These are phyloP conservation scores for Amanita molliuscula DNA, from an alignment of 768 basidiomycete genomes.

Conservation along the genomic window DNA sequence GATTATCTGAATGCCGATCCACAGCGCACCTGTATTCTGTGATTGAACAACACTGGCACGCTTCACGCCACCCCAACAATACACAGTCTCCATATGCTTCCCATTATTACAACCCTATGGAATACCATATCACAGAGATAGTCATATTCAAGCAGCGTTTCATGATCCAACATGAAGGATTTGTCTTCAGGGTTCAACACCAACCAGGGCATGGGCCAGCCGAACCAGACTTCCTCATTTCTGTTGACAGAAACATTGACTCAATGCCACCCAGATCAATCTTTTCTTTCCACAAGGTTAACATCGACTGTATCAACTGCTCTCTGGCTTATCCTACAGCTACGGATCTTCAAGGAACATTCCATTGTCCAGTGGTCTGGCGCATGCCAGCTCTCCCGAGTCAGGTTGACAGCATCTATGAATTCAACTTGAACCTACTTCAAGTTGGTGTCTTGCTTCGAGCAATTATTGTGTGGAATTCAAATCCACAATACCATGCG, in stretches of 20 bases:
- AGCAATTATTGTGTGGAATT: background rate
- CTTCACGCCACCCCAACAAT: background rate
- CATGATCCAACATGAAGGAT: background rate
- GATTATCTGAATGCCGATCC: background rate
- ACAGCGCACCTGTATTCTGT: background rate
- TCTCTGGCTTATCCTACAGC: background rate
- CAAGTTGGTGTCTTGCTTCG: background rate
- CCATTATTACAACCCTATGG: background rate
- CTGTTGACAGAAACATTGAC: background rate
- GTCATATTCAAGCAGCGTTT: background rate
- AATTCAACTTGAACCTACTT: background rate
- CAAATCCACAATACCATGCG: background rate
- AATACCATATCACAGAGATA: constrained; percentile 1
- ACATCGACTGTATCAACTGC: background rate
- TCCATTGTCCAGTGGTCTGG: background rate
- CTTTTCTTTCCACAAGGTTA: background rate
- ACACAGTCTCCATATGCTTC: background rate
- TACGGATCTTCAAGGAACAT: background rate
- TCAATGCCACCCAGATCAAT: background rate
- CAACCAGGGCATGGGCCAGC: background rate
- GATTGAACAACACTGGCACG: background rate
- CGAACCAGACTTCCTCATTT: background rate
- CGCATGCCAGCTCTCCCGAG: background rate
- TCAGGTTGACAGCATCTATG: background rate
- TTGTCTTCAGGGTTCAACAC: background rate